phyloP scores from a whole-genome alignment of 1,139 yeast genomes.

The Spencermartinsiella ligniputridi region DNA sequence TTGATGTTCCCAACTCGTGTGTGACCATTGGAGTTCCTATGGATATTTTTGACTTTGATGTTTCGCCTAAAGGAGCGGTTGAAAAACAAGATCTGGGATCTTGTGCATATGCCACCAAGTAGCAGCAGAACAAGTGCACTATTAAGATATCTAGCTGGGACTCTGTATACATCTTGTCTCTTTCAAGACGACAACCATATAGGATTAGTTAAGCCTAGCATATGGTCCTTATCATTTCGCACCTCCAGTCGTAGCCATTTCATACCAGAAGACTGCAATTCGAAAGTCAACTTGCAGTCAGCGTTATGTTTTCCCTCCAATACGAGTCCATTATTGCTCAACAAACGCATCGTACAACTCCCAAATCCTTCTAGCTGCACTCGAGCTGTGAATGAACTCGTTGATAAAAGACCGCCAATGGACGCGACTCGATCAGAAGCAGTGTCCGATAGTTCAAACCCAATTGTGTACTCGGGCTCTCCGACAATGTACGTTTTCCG shows the following conservation, averaged over 20 bases:
- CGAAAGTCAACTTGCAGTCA: neutral
- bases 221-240: conserved; percentile 3
- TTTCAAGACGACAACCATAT: conserved; percentile 7
- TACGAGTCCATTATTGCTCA: neutral
- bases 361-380: conserved; percentile 5
- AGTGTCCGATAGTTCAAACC: conserved; percentile 1
- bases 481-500: conserved; percentile 11
- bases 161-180: neutral
- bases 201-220: conserved; percentile 15
- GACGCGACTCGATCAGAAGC: neutral
- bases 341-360: neutral
- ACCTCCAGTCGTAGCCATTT: conserved; percentile 10
- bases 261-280: neutral
- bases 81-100: conserved; percentile 28
- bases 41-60: conserved; percentile 49
- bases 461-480: conserved; percentile 6
- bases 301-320: neutral
- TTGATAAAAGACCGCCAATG: neutral
- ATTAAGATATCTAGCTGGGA: too few species aligned
- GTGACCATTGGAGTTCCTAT: conserved; percentile 48
- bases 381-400: neutral
- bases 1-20: conserved; percentile 50
- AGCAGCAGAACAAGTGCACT: too few species aligned
- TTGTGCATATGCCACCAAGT: conserved; percentile 33
- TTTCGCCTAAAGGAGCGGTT: conserved; percentile 36